A percentile compares a stretch with the other conserved stretches of the same genome.
Evolutionary conservation across 2,329 filamentous ascomycete genomes (phyloP).

Genomic region (Elsinoe arachidis): DNA sequence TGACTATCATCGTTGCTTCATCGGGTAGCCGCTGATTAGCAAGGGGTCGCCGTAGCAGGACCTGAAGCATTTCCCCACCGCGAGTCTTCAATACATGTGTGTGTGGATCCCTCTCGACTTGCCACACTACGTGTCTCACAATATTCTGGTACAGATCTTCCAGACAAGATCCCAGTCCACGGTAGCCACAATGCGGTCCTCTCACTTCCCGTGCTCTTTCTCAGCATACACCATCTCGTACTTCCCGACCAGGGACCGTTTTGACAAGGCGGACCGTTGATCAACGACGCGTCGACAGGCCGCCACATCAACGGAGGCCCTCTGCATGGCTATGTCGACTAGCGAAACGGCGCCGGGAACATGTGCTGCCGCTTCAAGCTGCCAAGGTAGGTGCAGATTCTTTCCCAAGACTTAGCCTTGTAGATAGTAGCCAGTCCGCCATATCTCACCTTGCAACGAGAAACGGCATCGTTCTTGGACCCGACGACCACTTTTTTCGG

Average conservation of each 20-base stretch:
- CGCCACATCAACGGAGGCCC: conserved; percentile 11
- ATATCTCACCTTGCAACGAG: conserved; percentile 15
- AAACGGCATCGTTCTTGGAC: conserved; percentile 12
- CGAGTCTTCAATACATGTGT: not conserved
- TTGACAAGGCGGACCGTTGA: conserved; percentile 9
- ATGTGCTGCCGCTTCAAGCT: conserved; percentile 10
- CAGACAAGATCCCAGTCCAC: not conserved
- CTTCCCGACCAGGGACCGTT: not conserved
- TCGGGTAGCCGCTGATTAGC: not conserved
- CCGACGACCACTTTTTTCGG: not conserved
- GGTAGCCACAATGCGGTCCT: not conserved
- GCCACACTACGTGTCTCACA: conserved; percentile 3
- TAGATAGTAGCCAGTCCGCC: conserved; percentile 9
- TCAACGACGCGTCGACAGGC: conserved; percentile 9
- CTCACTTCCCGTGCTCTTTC: not conserved
- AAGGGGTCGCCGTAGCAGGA: not conserved
- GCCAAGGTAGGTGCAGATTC: conserved; percentile 7
- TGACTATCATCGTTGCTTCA: not conserved
- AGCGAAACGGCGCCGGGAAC: conserved; percentile 9
- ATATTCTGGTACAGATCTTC: conserved; percentile 1
- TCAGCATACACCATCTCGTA: not conserved
- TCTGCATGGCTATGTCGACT: conserved; percentile 12
- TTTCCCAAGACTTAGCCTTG: not conserved
- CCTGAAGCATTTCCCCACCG: too few species aligned
- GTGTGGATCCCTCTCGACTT: not conserved